A percentile compares a stretch with the other conserved stretches of the same genome.
phyloP scores from a whole-genome alignment of 768 basidiomycete species.

The Pulveroboletus sp. region DNA sequence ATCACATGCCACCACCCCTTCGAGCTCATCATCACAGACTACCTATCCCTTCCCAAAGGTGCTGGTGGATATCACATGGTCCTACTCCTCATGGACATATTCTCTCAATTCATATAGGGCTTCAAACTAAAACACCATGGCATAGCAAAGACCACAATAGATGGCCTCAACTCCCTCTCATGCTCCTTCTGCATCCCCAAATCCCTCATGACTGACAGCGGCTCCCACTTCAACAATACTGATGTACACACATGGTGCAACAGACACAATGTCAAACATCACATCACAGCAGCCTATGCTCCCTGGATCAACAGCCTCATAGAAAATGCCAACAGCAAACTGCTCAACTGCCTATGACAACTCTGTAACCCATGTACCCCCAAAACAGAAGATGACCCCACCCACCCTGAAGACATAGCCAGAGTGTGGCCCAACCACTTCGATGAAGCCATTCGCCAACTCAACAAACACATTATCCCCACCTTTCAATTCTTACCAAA shows the following conservation, averaged over 20 bases:
- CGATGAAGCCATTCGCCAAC: not conserved
- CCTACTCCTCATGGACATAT: conserved; percentile 26
- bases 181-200: conserved; percentile 23
- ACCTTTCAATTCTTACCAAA: not conserved
- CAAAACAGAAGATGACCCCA: conserved; percentile 22
- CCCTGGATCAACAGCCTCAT: conserved; percentile 41
- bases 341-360: conserved; percentile 25
- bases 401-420: too few species aligned
- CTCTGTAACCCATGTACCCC: conserved; percentile 38
- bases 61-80: conserved; percentile 31
- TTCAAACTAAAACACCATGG: conserved; percentile 26
- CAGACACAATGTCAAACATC: conserved; percentile 10
- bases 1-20: conserved; percentile 36
- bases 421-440: not conserved
- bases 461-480: not conserved
- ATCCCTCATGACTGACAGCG: conserved; percentile 37
- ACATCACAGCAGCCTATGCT: conserved; percentile 31
- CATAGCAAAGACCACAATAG: conserved; percentile 26
- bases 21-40: conserved; percentile 29
- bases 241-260: conserved; percentile 30
- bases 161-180: conserved; percentile 20
- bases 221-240: conserved; percentile 34
- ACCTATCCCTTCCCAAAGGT: conserved; percentile 33
- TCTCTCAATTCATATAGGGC: conserved; percentile 30
- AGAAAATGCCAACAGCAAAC: conserved; percentile 31